A percentile compares a stretch with the other conserved stretches of the same genome.
Evolutionary conservation across 2,329 filamentous ascomycete genomes (phyloP).

Genomic region (Epichloe gansuensis): DNA sequence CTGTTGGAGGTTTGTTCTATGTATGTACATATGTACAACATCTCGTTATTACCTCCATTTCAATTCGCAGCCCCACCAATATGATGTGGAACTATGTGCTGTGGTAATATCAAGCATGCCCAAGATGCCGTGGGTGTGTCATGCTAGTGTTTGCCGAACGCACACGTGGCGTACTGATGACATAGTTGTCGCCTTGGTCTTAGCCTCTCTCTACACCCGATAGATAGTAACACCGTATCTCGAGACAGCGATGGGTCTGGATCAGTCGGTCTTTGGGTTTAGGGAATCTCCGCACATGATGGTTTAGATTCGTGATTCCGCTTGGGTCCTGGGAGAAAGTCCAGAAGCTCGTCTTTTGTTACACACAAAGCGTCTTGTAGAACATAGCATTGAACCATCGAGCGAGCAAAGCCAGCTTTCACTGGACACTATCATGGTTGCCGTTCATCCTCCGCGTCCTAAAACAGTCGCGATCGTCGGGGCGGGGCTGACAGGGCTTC

Average conservation of each 20-base stretch:
- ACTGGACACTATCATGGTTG: background rate
- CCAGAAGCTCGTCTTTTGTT: background rate
- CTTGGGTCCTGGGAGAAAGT: background rate
- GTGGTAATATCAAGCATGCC: background rate
- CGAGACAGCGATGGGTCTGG: background rate
- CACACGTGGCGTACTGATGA: background rate
- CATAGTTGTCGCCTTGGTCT: background rate
- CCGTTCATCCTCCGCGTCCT: background rate
- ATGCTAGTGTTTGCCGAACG: background rate
- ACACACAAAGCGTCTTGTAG: background rate
- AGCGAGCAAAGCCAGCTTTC: no score
- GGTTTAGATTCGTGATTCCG: background rate
- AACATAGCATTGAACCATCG: background rate
- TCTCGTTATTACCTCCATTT: no score
- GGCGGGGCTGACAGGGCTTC: conserved; percentile 24
- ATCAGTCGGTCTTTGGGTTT: background rate
- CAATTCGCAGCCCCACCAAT: background rate
- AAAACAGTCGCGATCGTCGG: conserved; percentile 22
- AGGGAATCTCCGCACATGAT: background rate
- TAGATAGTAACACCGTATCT: background rate
- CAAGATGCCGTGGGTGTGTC: background rate
- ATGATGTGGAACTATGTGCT: background rate
- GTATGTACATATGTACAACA: no score
- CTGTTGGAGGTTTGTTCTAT: no score
- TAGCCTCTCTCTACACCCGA: background rate